Evolutionary conservation across 306 rosid species (phyloP).

Genomic region (Astragalus glycyphyllos): DNA sequence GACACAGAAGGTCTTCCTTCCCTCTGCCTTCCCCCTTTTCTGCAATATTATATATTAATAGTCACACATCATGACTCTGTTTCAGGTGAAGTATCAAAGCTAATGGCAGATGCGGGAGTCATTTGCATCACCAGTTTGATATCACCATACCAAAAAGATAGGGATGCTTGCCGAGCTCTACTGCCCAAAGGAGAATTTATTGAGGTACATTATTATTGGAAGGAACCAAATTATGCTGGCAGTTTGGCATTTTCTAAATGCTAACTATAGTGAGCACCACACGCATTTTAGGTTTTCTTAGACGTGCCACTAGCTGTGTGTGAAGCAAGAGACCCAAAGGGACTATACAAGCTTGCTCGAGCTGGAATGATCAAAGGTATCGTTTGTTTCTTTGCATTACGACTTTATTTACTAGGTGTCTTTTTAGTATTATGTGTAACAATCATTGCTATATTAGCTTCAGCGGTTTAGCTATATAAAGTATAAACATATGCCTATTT

Average conservation of each 20-base stretch:
- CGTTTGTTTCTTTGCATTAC: background rate
- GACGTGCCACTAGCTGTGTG: constrained; percentile 85
- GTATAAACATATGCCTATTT: constrained; percentile 1
- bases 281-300: constrained; percentile 71
- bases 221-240: constrained; percentile 17
- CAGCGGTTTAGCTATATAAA: too few relatives aligned
- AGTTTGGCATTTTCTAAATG: constrained; percentile 30
- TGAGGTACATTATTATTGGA: constrained; percentile 61
- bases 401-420: constrained; percentile 33
- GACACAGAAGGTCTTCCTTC: constrained; percentile 8
- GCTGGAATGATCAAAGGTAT: constrained; percentile 91
- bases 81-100: constrained; percentile 91
- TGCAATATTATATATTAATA: constrained; percentile 7
- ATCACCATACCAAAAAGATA: constrained; percentile 83
- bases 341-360: constrained; percentile 94
- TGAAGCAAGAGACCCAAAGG: constrained; percentile 92
- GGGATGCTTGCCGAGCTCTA: constrained; percentile 88
- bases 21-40: background rate
- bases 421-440: constrained; percentile 13
- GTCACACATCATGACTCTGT: constrained; percentile 37
- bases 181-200: constrained; percentile 78
- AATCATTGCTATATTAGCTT: background rate
- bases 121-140: constrained; percentile 88
- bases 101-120: constrained; percentile 92
- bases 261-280: constrained; percentile 12